These are phyloP conservation scores for Pythium aristosporum DNA, from an alignment of 352 stramenopile genomes.

Conservation along the genomic window DNA sequence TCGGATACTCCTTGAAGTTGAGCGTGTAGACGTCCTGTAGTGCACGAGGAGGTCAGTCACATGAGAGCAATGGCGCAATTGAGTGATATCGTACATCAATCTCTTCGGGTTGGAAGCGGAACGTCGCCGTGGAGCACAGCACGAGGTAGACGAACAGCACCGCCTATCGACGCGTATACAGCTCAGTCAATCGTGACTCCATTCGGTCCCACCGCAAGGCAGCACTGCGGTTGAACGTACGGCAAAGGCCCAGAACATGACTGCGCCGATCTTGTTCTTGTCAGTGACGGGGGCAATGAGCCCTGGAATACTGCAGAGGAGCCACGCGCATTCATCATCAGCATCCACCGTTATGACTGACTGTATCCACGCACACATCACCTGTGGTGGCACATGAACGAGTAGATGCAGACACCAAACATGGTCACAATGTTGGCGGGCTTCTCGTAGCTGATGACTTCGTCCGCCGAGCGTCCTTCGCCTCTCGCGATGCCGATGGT, in stretches of 20 bases:
- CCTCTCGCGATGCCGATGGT: conserved; percentile 65
- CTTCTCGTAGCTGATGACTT: conserved; percentile 77
- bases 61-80: conserved; percentile 1
- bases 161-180: conserved; percentile 37
- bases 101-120: conserved; percentile 75
- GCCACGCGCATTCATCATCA: neutral
- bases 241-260: conserved; percentile 68
- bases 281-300: conserved; percentile 81
- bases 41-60: neutral
- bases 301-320: conserved; percentile 57
- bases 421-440: conserved; percentile 73
- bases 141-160: conserved; percentile 81
- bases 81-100: conserved; percentile 58
- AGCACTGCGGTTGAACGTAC: conserved; percentile 31
- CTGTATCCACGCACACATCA: conserved; percentile 17
- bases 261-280: conserved; percentile 67
- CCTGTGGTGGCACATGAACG: conserved; percentile 91
- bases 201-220: neutral
- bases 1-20: conserved; percentile 84
- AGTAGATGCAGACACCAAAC: conserved; percentile 89
- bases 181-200: neutral
- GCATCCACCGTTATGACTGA: neutral
- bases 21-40: conserved; percentile 86
- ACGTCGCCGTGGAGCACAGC: conserved; percentile 71
- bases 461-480: conserved; percentile 52